Evolutionary conservation across 108 stramenopile genomes (phyloP).

Genomic region (Cyclotella cryptica): DNA sequence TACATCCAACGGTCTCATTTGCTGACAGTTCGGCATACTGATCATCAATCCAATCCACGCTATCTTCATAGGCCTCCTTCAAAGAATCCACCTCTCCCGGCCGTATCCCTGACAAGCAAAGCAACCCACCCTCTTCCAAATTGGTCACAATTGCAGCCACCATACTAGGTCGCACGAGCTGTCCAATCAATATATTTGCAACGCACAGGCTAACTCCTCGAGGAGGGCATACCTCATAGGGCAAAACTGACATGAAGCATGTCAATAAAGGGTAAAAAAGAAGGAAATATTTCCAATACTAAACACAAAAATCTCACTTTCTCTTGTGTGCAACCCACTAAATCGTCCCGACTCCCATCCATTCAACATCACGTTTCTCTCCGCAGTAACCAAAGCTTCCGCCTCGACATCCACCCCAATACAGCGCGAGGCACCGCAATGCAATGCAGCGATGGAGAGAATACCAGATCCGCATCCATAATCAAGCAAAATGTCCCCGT

Average conservation of each 20-base stretch:
- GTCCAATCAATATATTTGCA: constrained; percentile 64
- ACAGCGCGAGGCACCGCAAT: constrained; percentile 40
- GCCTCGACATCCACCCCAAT: constrained; percentile 66
- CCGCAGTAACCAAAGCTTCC: constrained; percentile 60
- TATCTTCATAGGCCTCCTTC: constrained; percentile 49
- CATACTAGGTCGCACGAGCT: constrained; percentile 61
- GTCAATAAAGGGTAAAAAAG: too few relatives aligned
- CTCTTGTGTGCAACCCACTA: constrained; percentile 53
- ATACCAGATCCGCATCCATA: constrained; percentile 82
- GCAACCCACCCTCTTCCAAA: constrained; percentile 40
- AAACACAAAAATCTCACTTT: not conserved
- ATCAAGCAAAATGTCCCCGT: constrained; percentile 59
- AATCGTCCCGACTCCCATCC: constrained; percentile 39
- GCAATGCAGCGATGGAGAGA: constrained; percentile 66
- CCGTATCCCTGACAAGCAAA: constrained; percentile 61
- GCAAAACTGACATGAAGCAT: constrained; percentile 39
- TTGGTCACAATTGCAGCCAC: constrained; percentile 60
- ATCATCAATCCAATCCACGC: constrained; percentile 55
- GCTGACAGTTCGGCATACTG: constrained; percentile 60
- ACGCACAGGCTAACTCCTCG: constrained; percentile 49
- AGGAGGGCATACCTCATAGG: constrained; percentile 43
- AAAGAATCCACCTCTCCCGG: constrained; percentile 57
- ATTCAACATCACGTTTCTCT: constrained; percentile 53
- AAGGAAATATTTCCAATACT: too few relatives aligned
- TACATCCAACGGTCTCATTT: constrained; percentile 32